Base-by-base conservation (phyloP, 805 yeast genomes). In the Danielozyma ontarioensis region DNA sequence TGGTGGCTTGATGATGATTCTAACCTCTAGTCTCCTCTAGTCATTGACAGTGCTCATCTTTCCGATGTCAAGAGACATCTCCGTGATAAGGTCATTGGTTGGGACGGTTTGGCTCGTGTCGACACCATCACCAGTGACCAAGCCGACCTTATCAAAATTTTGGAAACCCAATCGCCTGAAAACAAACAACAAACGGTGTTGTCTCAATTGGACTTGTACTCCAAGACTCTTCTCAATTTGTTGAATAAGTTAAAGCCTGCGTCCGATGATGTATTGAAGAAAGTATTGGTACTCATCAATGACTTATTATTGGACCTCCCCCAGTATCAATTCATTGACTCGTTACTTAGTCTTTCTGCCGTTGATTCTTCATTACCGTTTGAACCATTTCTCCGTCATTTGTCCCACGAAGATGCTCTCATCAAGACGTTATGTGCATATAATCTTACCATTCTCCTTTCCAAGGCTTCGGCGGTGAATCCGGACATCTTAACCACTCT, bases 21-120 rank as follows among this genome's bases (percentile, higher is more conserved):
- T 37, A 35, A 44, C 39, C 15, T 28, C 25, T 30, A 54, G 57
- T 28, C 57, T 19, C 64, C 61, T 38, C 63, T 70, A 41, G 41
- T 55, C 34, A 59, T 83, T 46, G 89, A 85, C 42, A 81, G 86
- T 55, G 72, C 72, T 21, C 78, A 73, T 46, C 67, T 85, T 50
- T 70, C 72, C 37, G 89, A 81, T 47, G 72, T 80, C 33, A 70
- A 81, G 46, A 68, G 72, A 43, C 77, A 76, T 40, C 79, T 87
- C 42, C 70, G 93, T 48, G 80, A 84, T 39, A 75, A 93, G 43
- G 79, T 89, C 21, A 76, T 88, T 35, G 94, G 95, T 21, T 89
- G 97, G 97, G 94, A 85, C 50, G 94, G 94, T 7, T 78, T 83
- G 47, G 80, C 84, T 8, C 72, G 95, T 35, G 80, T 89, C 13